A percentile compares a stretch with the other conserved stretches of the same genome.
phyloP scores from a whole-genome alignment of 2,329 filamentous ascomycete species.

The Stachybotrys elegans region DNA sequence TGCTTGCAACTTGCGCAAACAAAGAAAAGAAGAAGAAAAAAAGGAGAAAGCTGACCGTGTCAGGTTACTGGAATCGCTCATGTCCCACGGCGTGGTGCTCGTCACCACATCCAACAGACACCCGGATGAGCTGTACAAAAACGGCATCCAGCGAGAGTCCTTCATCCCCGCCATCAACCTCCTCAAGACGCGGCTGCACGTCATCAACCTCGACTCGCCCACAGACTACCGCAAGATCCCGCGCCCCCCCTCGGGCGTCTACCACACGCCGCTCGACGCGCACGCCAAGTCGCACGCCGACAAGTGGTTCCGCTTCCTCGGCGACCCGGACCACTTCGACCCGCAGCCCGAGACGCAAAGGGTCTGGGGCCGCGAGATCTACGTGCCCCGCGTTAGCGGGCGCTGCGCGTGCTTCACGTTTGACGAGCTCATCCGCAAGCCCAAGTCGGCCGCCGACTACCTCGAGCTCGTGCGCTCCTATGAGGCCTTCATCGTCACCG shows the following conservation, averaged over 20 bases:
- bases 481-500: constrained; percentile 86
- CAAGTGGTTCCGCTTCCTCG: constrained; percentile 93
- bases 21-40: too few relatives aligned
- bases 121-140: constrained; percentile 94
- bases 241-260: constrained; percentile 86
- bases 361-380: constrained; percentile 90
- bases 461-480: constrained; percentile 87
- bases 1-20: neutral
- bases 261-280: constrained; percentile 80
- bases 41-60: constrained; percentile 9
- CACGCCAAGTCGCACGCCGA: constrained; percentile 77
- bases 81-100: constrained; percentile 94
- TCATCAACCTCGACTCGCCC: constrained; percentile 90
- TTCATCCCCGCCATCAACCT: constrained; percentile 95
- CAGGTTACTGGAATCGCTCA: constrained; percentile 78
- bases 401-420: constrained; percentile 89
- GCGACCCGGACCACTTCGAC: constrained; percentile 69
- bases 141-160: constrained; percentile 91
- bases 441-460: constrained; percentile 92
- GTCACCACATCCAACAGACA: constrained; percentile 97
- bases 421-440: constrained; percentile 80
- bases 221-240: constrained; percentile 98
- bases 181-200: constrained; percentile 74
- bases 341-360: constrained; percentile 74
- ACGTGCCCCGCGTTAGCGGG: constrained; percentile 82